Evolutionary conservation across 768 basidiomycete species (phyloP).

Genomic region (Hortiboletus flavorubellus): DNA sequence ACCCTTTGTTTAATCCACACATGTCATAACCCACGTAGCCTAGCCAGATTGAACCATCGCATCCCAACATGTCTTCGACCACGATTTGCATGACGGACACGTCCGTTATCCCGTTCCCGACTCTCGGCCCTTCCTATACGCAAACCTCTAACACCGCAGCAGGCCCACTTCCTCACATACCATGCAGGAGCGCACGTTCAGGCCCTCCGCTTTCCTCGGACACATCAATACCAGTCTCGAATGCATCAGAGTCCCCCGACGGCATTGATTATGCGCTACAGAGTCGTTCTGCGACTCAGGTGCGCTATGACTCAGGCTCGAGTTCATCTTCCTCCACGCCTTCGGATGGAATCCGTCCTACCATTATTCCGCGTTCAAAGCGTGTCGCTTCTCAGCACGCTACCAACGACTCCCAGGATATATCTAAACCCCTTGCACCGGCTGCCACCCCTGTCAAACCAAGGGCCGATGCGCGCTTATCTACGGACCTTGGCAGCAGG

Average conservation of each 20-base stretch:
- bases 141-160: conserved; percentile 53
- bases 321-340: conserved; percentile 38
- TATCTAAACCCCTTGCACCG: conserved; percentile 42
- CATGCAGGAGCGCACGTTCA: conserved; percentile 41
- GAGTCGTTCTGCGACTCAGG: not conserved
- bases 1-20: not conserved
- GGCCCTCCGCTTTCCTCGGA: conserved; percentile 13
- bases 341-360: conserved; percentile 37
- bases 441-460: conserved; percentile 35
- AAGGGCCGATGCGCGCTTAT: conserved; percentile 3
- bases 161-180: conserved; percentile 59
- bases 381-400: conserved; percentile 32
- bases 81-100: conserved; percentile 24
- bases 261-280: conserved; percentile 1
- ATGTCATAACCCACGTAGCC: not conserved
- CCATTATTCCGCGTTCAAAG: conserved; percentile 37
- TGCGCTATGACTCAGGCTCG: conserved; percentile 27
- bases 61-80: conserved; percentile 19
- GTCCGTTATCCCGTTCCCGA: conserved; percentile 28
- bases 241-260: conserved; percentile 3
- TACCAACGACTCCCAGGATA: conserved; percentile 15
- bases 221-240: conserved; percentile 9
- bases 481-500: conserved; percentile 13
- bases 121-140: conserved; percentile 21
- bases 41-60: conserved; percentile 1